Base-by-base conservation (phyloP, 2,329 filamentous ascomycete genomes). In the Cladosporium velox region DNA sequence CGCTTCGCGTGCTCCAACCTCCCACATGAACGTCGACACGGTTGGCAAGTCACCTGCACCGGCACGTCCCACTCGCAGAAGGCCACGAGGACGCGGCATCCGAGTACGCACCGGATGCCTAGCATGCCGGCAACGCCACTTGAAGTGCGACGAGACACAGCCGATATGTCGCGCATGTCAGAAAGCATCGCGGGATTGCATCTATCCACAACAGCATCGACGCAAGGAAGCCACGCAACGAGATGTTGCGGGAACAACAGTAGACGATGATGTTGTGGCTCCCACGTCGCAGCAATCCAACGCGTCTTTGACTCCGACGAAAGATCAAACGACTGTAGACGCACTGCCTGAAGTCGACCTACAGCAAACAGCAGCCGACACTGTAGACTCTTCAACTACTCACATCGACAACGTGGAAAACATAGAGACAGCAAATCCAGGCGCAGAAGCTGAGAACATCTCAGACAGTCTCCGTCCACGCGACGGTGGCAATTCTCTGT, bases 141-240 rank as follows among this genome's bases (percentile, higher is more conserved):
- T 83, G 69, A 84, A 83, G 73, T 83, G 81, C 69, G 80, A 81
- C 66, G 81, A 83, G 72, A 73, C 72, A 51, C 77, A 76, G 66
- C 80, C 78, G 24, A 72, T 72, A 28, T 81, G 80, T 69, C 72
- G 74, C 35, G 77, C 76, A 70, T 82, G 79, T 69, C 68, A 72
- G 41, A 81, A 80, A 67, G 76, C 75, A 44, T 73, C 77, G 51
- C 77, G 78, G 66, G 75, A 77, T 62, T 82, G 79, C 69, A 67
- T 77, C 21, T 80, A 79, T 71, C 57, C 57, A 24, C 57, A 47
- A 30, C 24, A 15, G 4, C 21, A 30, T 26, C 57, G 28, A n/a
- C 38, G 34, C 10, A 38, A 47, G 15, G 35, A n/a, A 26, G 35
- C 11, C 7, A 24, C 14, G 21, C 55, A 34, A 10, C 35, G 26